Evolutionary conservation across 345 rosid genomes (phyloP).

Genomic region (Bruguiera gymnorhiza): DNA sequence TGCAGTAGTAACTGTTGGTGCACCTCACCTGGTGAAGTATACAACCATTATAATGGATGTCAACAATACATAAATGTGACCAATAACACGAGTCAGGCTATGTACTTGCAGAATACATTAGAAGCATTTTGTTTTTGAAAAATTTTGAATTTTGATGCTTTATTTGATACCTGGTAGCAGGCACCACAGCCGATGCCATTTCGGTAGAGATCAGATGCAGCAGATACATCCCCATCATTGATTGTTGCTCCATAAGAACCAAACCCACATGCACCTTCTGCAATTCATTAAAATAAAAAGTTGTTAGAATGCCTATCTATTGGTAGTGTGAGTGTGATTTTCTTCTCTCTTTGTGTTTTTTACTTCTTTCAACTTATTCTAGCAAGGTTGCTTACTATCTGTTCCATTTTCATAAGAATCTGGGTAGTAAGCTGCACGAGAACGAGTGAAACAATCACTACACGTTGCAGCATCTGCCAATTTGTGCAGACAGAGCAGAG

Average conservation of each 20-base stretch:
- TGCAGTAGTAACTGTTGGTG: constrained; percentile 47
- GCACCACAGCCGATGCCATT: constrained; percentile 70
- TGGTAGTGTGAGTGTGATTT: not conserved
- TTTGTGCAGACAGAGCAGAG: constrained; percentile 25
- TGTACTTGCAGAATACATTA: too few relatives aligned
- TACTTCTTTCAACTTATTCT: not conserved
- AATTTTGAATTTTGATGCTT: not conserved
- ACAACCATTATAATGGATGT: not conserved
- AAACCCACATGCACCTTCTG: constrained; percentile 64
- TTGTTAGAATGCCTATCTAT: not conserved
- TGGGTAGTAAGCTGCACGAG: constrained; percentile 57
- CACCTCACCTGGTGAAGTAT: constrained; percentile 49
- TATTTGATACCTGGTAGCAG: constrained; percentile 57
- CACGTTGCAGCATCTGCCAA: constrained; percentile 44
- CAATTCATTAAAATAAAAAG: not conserved
- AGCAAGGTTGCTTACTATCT: constrained; percentile 33
- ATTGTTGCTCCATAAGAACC: constrained; percentile 69
- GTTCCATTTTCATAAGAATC: constrained; percentile 56
- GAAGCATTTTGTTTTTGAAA: not conserved
- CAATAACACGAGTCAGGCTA: not conserved
- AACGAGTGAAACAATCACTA: constrained; percentile 42
- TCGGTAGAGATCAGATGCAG: constrained; percentile 61
- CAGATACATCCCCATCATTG: constrained; percentile 64
- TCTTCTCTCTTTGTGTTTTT: not conserved
- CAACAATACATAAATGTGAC: not conserved